A percentile compares a stretch with the other conserved stretches of the same genome.
These are phyloP conservation scores for Pestalotiopsis sp. DNA, from an alignment of 2,329 filamentous ascomycete genomes.

Conservation along the genomic window DNA sequence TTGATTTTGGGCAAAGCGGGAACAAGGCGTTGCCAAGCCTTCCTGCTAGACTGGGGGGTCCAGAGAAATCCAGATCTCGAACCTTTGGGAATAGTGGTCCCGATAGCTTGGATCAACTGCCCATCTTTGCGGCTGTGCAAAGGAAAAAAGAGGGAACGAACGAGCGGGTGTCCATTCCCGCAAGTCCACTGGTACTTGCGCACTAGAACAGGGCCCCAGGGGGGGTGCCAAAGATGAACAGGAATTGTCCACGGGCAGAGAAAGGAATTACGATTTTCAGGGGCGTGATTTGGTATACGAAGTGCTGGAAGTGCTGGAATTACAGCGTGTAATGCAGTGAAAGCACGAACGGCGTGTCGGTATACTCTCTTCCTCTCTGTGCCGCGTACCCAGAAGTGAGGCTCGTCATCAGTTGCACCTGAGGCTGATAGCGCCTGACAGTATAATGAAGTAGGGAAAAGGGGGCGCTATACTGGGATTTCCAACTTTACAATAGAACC, in stretches of 20 bases:
- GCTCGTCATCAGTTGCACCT: not conserved
- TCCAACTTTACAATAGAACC: not conserved
- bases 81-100: not conserved
- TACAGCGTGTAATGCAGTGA: not conserved
- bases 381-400: not conserved
- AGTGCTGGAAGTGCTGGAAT: not conserved
- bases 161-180: not conserved
- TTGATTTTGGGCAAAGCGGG: not conserved
- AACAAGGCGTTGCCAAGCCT: not conserved
- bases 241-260: not conserved
- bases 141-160: not conserved
- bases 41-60: not conserved
- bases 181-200: not conserved
- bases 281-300: not conserved
- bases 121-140: not conserved
- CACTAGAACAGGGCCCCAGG: not conserved
- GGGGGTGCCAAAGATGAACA: not conserved
- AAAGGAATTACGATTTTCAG: slow-evolving; percentile 6
- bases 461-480: not conserved
- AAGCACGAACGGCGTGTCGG: not conserved
- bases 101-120: slow-evolving; percentile 1
- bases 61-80: not conserved
- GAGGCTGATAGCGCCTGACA: not conserved
- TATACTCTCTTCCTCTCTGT: not conserved
- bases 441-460: not conserved